Base-by-base conservation (phyloP, 257 asterid genomes). In the Pogostemon cablin region DNA sequence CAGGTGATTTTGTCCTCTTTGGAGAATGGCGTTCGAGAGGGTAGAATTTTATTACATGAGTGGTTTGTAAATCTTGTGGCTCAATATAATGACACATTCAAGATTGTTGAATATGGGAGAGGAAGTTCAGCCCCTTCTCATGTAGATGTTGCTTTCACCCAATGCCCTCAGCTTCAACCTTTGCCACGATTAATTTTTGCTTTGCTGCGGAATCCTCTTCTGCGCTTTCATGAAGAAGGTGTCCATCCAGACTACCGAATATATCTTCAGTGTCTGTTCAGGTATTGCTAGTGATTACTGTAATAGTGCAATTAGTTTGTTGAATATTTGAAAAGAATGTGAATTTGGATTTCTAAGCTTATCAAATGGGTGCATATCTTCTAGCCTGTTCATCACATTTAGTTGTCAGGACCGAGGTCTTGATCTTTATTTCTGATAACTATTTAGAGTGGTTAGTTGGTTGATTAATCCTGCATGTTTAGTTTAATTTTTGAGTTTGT, bases 201-300 rank as follows among this genome's bases (percentile, higher is more conserved):
- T 79, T 84, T 95, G 86, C 76, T 95, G 76, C 78, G 98, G 52
- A 91, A 84, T 82, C 95, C 96, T 84, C 96, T 95, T 72, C 98
- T 95, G 78, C 96, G 98, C 72, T 86, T 95, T 70, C 99, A 95
- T 48, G 99, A 95, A 81, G 99, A 95, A 86, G 99, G 99, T 71
- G 96, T 95, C 80, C 99, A 95, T 86, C 99, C 99, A 0, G 99
- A 95, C 76, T 85, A 87, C 79, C 88, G 99, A 47, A 91, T 95
- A 78, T 95, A 89, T 81, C 93, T 95, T 69, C 99, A 95, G 81
- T 95, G 98, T 80, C 87, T 95, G 48, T 95, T 89, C 96, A 90
- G 98, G 98, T 93, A 90, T 56, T 4, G 53, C 69, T 53, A 39
- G 34, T 60, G 8, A 6, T n/a, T 41, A 52, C 25, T 72, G 50